Evolutionary conservation across 1,284 basidiomycete genomes (phyloP), one percentile per base, ranked within the genome.

Genomic region (Tilletia walkeri): DNA sequence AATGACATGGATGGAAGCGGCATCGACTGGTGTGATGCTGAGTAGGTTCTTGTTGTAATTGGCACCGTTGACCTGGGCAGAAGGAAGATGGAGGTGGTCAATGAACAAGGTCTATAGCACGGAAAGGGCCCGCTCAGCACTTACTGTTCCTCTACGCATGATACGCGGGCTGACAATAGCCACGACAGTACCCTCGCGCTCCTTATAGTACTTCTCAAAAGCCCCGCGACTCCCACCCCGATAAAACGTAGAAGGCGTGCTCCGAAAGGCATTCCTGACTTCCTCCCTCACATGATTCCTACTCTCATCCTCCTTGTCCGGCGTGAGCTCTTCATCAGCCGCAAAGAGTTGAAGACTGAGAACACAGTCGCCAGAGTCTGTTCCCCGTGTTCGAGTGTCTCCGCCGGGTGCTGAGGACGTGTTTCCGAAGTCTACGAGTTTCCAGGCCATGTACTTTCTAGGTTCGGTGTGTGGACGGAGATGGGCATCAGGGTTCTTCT

Each of bases 161-260:
- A 98, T 88, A 71, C 88, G 88, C 0, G 95, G 94, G 80, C 95
- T 97, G 36, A 98, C 85, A 47, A 99, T 87, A 0, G 93, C 92
- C 36, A 99, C 86, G 2, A 98, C 92, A 63, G 92, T 90, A 0
- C 95, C 95, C 73, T 94, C 91, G 65, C 89, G 89, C 72, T 95
- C 85, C 81, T 92, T 92, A 70, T 91, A 90, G 84, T 92, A 89
- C 74, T 86, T 87, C 83, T 98, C 95, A 80, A 93, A 99, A 0
- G 95, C 95, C 5, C 95, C 95, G 1, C 89, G 88, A 74, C 92
- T 94, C 0, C 95, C 95, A 1, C 95, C 94, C 72, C 36, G 59
- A 20, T 63, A 39, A 24, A 18, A 16, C 3, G 34, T 63, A 14
- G 18, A 9, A 10, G 30, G 18, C 34, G 30, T 38, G 34, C 14